A percentile compares a stretch with the other conserved stretches of the same genome.
Evolutionary conservation across 139 green algal species (phyloP).

Genomic region (Volvox africanus): DNA sequence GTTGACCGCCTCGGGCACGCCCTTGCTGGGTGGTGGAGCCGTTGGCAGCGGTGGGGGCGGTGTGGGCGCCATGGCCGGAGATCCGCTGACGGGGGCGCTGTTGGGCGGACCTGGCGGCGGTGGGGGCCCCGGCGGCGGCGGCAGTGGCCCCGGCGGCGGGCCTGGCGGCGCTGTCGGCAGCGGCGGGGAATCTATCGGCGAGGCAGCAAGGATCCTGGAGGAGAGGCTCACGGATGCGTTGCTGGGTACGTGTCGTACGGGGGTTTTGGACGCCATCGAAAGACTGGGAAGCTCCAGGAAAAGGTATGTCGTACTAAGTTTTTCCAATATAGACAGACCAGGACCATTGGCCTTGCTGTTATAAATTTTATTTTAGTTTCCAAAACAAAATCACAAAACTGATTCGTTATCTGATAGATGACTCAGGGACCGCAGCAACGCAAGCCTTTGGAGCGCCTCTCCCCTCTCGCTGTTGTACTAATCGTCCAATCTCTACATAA

Average conservation of each 20-base stretch:
- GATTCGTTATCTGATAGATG: too few species aligned
- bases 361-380: too few species aligned
- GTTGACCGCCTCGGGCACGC: conserved; percentile 52
- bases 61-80: conserved; percentile 44
- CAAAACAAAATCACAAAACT: too few species aligned
- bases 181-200: conserved; percentile 34
- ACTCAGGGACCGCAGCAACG: too few species aligned
- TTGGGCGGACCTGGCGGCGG: conserved; percentile 3
- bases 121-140: not conserved
- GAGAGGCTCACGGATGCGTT: conserved; percentile 88
- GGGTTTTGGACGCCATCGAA: too few species aligned
- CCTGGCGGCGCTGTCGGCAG: conserved; percentile 50
- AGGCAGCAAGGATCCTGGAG: conserved; percentile 94
- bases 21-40: conserved; percentile 31
- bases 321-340: too few species aligned
- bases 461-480: too few species aligned
- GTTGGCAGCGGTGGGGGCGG: conserved; percentile 13
- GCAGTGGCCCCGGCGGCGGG: not conserved
- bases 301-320: too few species aligned
- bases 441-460: too few species aligned
- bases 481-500: too few species aligned
- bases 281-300: too few species aligned
- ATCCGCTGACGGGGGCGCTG: not conserved
- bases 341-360: too few species aligned
- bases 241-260: conserved; percentile 69